Percentiles rank a stretch among this genome's conserved stretches.
Evolutionary conservation across 2,329 filamentous ascomycete species (phyloP).

Genomic region (Monosporascus sp.): DNA sequence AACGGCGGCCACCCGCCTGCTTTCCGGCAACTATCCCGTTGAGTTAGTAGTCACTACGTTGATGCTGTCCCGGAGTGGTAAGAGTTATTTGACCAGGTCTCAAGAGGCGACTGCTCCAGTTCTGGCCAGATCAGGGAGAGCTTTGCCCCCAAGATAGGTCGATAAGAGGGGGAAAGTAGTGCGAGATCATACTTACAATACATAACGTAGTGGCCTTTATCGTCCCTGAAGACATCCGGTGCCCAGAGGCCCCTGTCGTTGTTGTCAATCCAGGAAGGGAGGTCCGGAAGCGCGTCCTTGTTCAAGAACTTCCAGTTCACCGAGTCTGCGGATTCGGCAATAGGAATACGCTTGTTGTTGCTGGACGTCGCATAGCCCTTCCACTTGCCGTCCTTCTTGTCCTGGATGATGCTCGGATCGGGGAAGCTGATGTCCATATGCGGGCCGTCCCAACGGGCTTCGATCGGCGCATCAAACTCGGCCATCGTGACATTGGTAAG

Average conservation of each 20-base stretch:
- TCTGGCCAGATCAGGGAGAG: no score
- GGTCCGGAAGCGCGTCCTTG: constrained; percentile 22
- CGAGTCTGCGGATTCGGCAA: constrained; percentile 22
- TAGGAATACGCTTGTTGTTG: constrained; percentile 20
- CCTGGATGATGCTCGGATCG: constrained; percentile 23
- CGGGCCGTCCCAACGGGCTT: constrained; percentile 7
- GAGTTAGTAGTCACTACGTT: not conserved
- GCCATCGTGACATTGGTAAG: constrained; percentile 22
- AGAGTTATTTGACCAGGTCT: no score
- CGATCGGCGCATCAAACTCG: constrained; percentile 2
- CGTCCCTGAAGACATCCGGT: constrained; percentile 26
- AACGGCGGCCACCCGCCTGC: constrained; percentile 21
- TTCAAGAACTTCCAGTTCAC: constrained; percentile 19
- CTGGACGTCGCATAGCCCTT: constrained; percentile 26
- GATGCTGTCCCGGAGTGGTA: not conserved
- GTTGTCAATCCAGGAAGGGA: constrained; percentile 22
- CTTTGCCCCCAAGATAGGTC: no score
- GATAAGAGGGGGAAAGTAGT: not conserved
- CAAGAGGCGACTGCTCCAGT: no score
- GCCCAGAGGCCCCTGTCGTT: constrained; percentile 22
- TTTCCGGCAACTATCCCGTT: constrained; percentile 12
- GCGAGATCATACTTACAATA: constrained; percentile 14
- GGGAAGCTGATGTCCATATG: constrained; percentile 21
- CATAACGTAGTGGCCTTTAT: constrained; percentile 24
- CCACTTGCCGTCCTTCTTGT: constrained; percentile 20